These are phyloP conservation scores for Chalciporus sp. DNA, from an alignment of 1,284 basidiomycete genomes.

Conservation along the genomic window DNA sequence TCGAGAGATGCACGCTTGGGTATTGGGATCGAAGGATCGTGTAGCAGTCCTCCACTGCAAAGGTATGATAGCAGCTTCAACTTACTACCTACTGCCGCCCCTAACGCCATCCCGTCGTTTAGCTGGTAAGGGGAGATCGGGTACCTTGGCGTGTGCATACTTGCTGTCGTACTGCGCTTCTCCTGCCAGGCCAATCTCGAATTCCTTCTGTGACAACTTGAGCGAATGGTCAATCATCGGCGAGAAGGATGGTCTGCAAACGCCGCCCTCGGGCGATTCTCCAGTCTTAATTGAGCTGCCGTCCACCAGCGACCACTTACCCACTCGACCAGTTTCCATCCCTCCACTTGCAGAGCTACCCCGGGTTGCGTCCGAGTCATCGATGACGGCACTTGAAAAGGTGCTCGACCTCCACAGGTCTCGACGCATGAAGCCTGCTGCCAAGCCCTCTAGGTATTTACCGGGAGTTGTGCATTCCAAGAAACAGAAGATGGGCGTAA, in stretches of 20 bases:
- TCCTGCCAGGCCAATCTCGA: background rate
- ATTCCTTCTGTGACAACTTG: conserved; percentile 7
- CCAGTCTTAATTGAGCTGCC: background rate
- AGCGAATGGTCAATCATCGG: conserved; percentile 24
- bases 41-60: conserved; percentile 90
- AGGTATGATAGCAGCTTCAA: conserved; percentile 44
- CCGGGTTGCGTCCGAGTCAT: conserved; percentile 25
- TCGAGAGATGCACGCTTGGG: conserved; percentile 79
- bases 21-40: conserved; percentile 66
- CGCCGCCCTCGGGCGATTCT: conserved; percentile 7
- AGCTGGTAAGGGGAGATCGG: conserved; percentile 84
- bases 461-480: conserved; percentile 30
- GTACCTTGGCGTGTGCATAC: conserved; percentile 81
- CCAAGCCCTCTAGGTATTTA: conserved; percentile 14
- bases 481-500: conserved; percentile 66
- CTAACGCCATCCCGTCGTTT: conserved; percentile 2
- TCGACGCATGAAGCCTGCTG: conserved; percentile 62
- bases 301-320: background rate
- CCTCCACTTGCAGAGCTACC: conserved; percentile 10
- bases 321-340: background rate
- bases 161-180: conserved; percentile 53
- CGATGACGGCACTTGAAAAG: conserved; percentile 47
- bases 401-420: conserved; percentile 71
- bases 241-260: conserved; percentile 23
- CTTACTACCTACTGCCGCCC: conserved; percentile 5